Percentiles rank a stretch among this genome's conserved stretches.
Conservation (phyloP, 352 stramenopile species). For the Thalassiosira hispida region DNA sequence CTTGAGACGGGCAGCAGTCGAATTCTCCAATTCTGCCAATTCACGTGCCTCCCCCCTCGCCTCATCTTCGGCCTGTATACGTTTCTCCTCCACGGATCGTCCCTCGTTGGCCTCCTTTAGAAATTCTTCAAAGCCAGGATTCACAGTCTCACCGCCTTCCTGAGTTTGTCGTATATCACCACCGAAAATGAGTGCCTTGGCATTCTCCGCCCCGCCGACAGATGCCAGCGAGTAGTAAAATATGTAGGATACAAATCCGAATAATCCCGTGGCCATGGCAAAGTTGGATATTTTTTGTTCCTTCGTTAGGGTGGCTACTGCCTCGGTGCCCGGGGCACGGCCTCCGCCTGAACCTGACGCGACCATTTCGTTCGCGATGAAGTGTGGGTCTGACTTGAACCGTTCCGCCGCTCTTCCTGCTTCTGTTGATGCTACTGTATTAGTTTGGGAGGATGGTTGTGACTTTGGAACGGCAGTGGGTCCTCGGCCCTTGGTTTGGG, state of each 20-base stretch:
- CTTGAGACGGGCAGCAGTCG: constrained; percentile 28
- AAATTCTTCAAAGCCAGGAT: constrained; percentile 51
- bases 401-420: not conserved
- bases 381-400: constrained; percentile 27
- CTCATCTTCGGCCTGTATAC: constrained; percentile 17
- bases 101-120: constrained; percentile 52
- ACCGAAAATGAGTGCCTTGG: constrained; percentile 32
- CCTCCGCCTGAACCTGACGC: not conserved
- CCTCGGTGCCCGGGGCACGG: constrained; percentile 35
- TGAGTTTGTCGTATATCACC: not conserved
- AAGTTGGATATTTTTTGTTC: constrained; percentile 52
- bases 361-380: constrained; percentile 49
- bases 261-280: constrained; percentile 44
- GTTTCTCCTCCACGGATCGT: constrained; percentile 18
- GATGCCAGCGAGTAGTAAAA: constrained; percentile 56
- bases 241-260: constrained; percentile 51
- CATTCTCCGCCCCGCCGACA: constrained; percentile 41
- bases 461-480: not conserved
- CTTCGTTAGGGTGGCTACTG: constrained; percentile 27
- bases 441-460: not conserved
- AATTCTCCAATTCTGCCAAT: constrained; percentile 48
- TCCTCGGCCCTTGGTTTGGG: constrained; percentile 12
- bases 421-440: not conserved
- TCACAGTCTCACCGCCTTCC: constrained; percentile 5
- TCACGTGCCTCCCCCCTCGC: constrained; percentile 37